Conservation (phyloP, 176 grass and related monocot species). For the Oryza meyeriana region DNA sequence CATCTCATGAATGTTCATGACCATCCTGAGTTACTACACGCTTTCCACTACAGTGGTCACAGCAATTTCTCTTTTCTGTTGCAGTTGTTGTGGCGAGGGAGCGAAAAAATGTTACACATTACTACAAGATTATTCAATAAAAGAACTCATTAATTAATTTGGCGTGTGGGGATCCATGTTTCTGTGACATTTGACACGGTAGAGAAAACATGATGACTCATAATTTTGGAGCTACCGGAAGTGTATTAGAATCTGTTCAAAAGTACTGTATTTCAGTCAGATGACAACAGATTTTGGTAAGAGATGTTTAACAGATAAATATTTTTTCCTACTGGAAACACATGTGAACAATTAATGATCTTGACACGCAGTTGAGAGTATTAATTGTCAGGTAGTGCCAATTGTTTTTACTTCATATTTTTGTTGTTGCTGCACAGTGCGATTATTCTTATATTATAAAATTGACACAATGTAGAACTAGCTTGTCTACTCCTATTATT, state of each 20-base stretch:
- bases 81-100: neutral
- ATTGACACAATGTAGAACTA: neutral
- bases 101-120: too few relatives aligned
- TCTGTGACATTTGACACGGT: neutral
- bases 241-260: neutral
- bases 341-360: neutral
- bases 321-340: neutral
- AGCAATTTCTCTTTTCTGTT: neutral
- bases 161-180: neutral
- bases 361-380: neutral
- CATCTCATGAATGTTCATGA: neutral
- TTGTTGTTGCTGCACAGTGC: neutral
- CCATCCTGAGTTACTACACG: neutral
- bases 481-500: conserved; percentile 16
- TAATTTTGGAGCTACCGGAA: neutral
- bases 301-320: neutral
- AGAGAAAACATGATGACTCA: neutral
- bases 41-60: neutral
- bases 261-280: neutral
- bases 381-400: neutral
- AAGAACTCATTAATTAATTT: neutral
- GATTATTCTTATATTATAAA: neutral
- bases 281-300: neutral
- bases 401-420: neutral
- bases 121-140: neutral